phyloP scores from a whole-genome alignment of 2,329 filamentous ascomycete species.

The Aspergillus sp. region DNA sequence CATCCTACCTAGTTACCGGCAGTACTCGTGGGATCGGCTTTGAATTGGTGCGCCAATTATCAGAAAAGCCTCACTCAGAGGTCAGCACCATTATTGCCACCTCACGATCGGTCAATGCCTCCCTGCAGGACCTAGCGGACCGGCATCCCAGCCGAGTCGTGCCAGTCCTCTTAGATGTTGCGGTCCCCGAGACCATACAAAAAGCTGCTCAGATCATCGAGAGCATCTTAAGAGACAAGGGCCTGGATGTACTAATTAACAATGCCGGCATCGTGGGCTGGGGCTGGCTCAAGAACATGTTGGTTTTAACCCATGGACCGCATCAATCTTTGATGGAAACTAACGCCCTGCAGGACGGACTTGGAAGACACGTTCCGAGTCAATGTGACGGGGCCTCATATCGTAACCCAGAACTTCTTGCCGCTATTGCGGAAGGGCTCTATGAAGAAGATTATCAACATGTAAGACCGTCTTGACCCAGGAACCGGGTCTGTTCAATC shows the following conservation, averaged over 20 bases:
- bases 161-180: constrained; percentile 43
- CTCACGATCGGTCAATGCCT: constrained; percentile 37
- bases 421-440: constrained; percentile 41
- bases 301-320: constrained; percentile 4
- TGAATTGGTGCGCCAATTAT: constrained; percentile 33
- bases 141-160: constrained; percentile 39
- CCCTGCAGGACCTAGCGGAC: constrained; percentile 38
- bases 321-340: not conserved
- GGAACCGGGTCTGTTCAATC: not conserved
- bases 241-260: constrained; percentile 52
- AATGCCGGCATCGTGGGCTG: constrained; percentile 41
- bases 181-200: constrained; percentile 36
- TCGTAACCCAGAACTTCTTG: constrained; percentile 43
- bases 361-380: constrained; percentile 42
- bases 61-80: constrained; percentile 32
- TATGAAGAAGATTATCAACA: constrained; percentile 48
- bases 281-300: constrained; percentile 29
- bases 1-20: constrained; percentile 42
- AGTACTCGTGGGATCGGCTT: constrained; percentile 41
- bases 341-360: constrained; percentile 31
- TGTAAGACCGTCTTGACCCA: constrained; percentile 34
- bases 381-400: constrained; percentile 47
- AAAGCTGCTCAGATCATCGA: constrained; percentile 39
- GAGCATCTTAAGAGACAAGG: constrained; percentile 36
- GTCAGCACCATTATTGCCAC: constrained; percentile 47